Percentiles rank a stretch among this genome's conserved stretches.
These are phyloP conservation scores for Alternaria brassicae DNA, from an alignment of 2,329 filamentous ascomycete species.

Conservation along the genomic window DNA sequence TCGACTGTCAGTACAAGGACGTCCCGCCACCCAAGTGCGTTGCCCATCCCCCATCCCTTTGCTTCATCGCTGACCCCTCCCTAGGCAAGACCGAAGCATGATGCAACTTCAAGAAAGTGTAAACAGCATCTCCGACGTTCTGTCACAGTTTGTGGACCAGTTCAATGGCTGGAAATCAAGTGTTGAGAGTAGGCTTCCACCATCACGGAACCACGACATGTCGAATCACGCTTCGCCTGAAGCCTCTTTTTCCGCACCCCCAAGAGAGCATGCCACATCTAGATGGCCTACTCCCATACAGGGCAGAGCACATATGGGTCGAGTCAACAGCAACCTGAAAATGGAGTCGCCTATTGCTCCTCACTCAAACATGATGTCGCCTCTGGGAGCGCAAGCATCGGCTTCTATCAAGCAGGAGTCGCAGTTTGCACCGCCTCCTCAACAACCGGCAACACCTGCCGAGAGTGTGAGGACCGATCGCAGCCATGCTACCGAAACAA, in stretches of 20 bases:
- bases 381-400: slow-evolving; percentile 28
- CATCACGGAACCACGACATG: slow-evolving; percentile 22
- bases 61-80: slow-evolving; percentile 27
- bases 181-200: slow-evolving; percentile 39
- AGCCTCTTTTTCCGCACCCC: slow-evolving; percentile 30
- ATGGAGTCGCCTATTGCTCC: slow-evolving; percentile 41
- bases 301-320: slow-evolving; percentile 30
- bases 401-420: slow-evolving; percentile 45
- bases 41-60: background rate
- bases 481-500: slow-evolving; percentile 23
- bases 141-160: slow-evolving; percentile 39
- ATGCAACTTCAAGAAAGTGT: slow-evolving; percentile 57
- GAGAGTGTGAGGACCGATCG: slow-evolving; percentile 43
- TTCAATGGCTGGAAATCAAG: slow-evolving; percentile 46
- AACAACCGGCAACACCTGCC: slow-evolving; percentile 44
- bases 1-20: slow-evolving; percentile 88
- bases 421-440: slow-evolving; percentile 26
- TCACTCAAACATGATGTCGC: slow-evolving; percentile 40
- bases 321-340: slow-evolving; percentile 45
- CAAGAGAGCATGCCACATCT: slow-evolving; percentile 36
- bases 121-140: slow-evolving; percentile 45
- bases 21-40: slow-evolving; percentile 88
- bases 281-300: slow-evolving; percentile 43
- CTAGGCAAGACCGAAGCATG: slow-evolving; percentile 58
- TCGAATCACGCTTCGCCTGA: slow-evolving; percentile 43